phyloP scores from a whole-genome alignment of 768 basidiomycete genomes.

The Dacryopinax spathularia region DNA sequence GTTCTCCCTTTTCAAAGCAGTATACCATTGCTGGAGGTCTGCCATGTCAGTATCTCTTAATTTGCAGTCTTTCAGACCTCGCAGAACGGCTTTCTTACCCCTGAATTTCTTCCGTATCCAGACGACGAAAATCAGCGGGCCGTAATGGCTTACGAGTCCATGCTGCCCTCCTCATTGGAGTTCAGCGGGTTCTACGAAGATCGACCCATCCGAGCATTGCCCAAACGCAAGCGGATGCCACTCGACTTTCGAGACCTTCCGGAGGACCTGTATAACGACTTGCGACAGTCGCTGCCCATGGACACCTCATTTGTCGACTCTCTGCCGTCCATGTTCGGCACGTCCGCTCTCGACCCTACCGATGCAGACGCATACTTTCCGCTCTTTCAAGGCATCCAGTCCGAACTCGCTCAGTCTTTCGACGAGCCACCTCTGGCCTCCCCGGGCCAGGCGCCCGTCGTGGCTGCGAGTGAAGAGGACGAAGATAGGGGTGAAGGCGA shows the following conservation, averaged over 20 bases:
- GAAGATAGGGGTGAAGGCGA: conserved; percentile 47
- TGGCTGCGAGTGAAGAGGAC: conserved; percentile 24
- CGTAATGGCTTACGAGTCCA: conserved; percentile 3
- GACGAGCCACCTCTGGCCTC: neutral
- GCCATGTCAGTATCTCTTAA: neutral
- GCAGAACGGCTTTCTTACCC: neutral
- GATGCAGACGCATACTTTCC: neutral
- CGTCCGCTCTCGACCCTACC: neutral
- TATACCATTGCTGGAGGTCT: neutral
- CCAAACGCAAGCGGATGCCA: neutral
- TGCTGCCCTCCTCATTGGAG: neutral
- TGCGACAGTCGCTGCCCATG: neutral
- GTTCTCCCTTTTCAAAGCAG: neutral
- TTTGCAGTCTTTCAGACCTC: neutral
- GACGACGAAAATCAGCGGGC: neutral
- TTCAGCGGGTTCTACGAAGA: neutral
- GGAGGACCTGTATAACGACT: neutral
- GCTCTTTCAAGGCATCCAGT: neutral
- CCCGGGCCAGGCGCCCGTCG: neutral
- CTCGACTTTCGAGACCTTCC: neutral
- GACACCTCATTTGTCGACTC: neutral
- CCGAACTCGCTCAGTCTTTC: neutral
- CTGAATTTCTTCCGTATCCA: conserved; percentile 3
- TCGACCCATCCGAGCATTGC: neutral
- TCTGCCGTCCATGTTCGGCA: neutral